phyloP scores from a whole-genome alignment of 2,329 filamentous ascomycete genomes.

The Calonectria hawksworthii region DNA sequence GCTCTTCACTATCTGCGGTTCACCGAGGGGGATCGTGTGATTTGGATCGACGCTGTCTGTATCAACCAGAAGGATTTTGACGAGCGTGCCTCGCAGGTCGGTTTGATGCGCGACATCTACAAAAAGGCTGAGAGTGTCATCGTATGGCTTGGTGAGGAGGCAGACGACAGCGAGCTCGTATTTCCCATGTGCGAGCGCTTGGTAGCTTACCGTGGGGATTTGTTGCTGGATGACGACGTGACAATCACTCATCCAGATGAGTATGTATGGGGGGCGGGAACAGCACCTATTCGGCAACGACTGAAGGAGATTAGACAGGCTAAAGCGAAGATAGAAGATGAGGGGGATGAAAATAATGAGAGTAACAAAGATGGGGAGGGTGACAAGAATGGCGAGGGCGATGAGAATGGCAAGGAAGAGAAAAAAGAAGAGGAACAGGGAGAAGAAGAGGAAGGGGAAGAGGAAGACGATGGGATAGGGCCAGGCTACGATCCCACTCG shows the following conservation, averaged over 20 bases:
- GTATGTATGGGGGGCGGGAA: neutral
- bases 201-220: neutral
- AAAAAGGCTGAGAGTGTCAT: neutral
- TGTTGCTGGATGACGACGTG: neutral
- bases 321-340: neutral
- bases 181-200: neutral
- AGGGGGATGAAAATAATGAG: neutral
- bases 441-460: neutral
- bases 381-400: neutral
- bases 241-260: neutral
- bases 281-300: neutral
- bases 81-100: neutral
- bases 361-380: neutral
- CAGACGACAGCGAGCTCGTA: neutral
- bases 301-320: neutral
- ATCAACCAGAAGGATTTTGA: neutral
- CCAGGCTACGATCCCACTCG: neutral
- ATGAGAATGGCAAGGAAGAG: neutral
- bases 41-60: neutral
- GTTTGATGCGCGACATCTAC: neutral
- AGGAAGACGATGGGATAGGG: neutral
- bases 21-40: neutral
- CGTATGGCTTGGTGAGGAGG: neutral
- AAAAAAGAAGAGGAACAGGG: neutral
- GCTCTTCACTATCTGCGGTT: neutral